phyloP scores from a whole-genome alignment of 2,329 filamentous ascomycete species.

The Phialocephala subalpina region DNA sequence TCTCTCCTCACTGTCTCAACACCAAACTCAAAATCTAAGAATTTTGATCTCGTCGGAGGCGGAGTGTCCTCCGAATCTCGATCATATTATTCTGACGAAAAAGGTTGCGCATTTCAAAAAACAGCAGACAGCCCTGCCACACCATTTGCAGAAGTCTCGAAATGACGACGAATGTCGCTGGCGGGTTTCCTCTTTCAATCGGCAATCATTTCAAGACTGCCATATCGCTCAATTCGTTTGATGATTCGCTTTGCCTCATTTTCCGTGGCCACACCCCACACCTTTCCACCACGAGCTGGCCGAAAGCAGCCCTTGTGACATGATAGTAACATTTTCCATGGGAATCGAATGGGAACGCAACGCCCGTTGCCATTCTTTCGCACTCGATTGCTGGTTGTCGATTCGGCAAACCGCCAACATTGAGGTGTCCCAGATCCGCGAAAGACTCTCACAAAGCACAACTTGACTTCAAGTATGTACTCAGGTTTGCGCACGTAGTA shows the following conservation, averaged over 20 bases:
- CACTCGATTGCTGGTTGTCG: background rate
- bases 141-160: background rate
- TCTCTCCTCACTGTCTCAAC: background rate
- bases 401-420: background rate
- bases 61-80: conserved; percentile 5
- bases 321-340: background rate
- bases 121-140: background rate
- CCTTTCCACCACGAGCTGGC: background rate
- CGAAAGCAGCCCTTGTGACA: background rate
- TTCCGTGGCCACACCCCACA: background rate
- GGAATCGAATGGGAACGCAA: background rate
- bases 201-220: background rate
- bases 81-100: background rate
- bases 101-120: background rate
- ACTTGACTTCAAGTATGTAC: conserved; percentile 6
- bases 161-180: background rate
- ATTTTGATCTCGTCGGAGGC: background rate
- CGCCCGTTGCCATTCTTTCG: too few relatives aligned
- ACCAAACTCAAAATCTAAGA: background rate
- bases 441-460: background rate
- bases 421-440: background rate
- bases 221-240: background rate
- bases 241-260: background rate
- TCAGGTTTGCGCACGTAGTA: too few relatives aligned
- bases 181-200: background rate